Evolutionary conservation across 176 grass and related monocot genomes (phyloP), one percentile per base, ranked within the genome.

Genomic region (Bolboschoenus planiculmis): DNA sequence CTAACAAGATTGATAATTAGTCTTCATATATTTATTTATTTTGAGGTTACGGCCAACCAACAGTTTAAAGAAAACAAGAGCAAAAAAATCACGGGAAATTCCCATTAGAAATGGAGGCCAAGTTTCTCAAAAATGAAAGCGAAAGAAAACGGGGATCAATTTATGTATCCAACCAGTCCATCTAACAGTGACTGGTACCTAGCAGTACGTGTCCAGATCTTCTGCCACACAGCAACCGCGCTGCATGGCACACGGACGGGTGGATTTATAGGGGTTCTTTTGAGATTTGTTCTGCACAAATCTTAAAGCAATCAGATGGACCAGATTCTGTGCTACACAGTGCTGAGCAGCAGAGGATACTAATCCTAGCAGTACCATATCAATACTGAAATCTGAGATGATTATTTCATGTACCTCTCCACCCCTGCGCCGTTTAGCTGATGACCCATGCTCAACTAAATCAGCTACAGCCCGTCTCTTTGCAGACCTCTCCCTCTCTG

Each of bases 381-480:
- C 13, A 51, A 53, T 77, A 18, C 13, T 77, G 4, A 42, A 75
- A 75, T 50, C 44, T 77, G 72, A 61, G 56, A 81, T 59, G 1
- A 20, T 81, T 27, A 26, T 60, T 58, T 40, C 43, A 83, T 57
- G 57, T 93, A 95, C 92, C 92, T 95, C 91, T 91, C 96, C 96
- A 84, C 96, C 89, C 85, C 87, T 95, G 72, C 87, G 92, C 24
- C 92, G 84, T 81, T 99, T 99, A 40, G 89, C 86, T 1, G 86
- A 78, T 77, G 86, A 78, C 29, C 72, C 82, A 68, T 90, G 78
- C 39, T 94, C 92, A 26, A 56, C 46, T 26, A 89, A 57, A 61
- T 95, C 92, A 87, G 77, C 84, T 3, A 87, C 67, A 60, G 67
- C 58, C 10, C 84, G 83, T 86, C 87, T 88, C 46, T 98, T 98